Percentiles rank a stretch among this genome's conserved stretches.
phyloP scores from a whole-genome alignment of 2,329 filamentous ascomycete species.

The Aphanoascus verrucosus region DNA sequence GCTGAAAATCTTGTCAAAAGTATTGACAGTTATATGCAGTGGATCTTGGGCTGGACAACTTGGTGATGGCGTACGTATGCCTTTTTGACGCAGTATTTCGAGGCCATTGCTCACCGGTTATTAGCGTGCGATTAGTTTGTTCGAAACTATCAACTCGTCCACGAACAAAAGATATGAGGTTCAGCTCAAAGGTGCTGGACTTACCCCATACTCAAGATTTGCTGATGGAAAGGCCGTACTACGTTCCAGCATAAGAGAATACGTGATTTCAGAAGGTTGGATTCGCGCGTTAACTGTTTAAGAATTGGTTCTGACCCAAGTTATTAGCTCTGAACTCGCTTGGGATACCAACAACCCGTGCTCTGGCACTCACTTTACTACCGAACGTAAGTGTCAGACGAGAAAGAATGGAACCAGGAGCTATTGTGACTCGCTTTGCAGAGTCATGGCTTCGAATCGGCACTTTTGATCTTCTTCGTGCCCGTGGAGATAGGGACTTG shows the following conservation, averaged over 20 bases:
- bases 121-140: constrained; percentile 75
- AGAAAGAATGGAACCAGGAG: constrained; percentile 76
- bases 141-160: constrained; percentile 68
- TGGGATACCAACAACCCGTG: constrained; percentile 73
- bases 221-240: constrained; percentile 92
- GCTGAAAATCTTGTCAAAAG: neutral
- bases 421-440: constrained; percentile 85
- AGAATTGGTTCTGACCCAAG: neutral
- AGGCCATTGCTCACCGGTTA: neutral
- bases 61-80: constrained; percentile 57
- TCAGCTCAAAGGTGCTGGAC: constrained; percentile 86
- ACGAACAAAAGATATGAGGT: constrained; percentile 72
- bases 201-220: constrained; percentile 91
- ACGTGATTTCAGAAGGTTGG: constrained; percentile 71
- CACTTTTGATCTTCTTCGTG: constrained; percentile 87
- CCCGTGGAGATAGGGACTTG: constrained; percentile 64
- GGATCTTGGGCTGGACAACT: constrained; percentile 93
- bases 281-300: neutral
- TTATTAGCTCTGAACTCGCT: constrained; percentile 59
- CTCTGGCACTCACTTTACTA: constrained; percentile 67
- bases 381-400: constrained; percentile 62
- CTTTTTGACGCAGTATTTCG: neutral
- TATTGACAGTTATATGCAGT: constrained; percentile 36
- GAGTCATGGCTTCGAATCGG: constrained; percentile 85
- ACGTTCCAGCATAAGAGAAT: constrained; percentile 86